phyloP scores from a whole-genome alignment of 768 basidiomycete species.

The Tylopilus subfusipes region DNA sequence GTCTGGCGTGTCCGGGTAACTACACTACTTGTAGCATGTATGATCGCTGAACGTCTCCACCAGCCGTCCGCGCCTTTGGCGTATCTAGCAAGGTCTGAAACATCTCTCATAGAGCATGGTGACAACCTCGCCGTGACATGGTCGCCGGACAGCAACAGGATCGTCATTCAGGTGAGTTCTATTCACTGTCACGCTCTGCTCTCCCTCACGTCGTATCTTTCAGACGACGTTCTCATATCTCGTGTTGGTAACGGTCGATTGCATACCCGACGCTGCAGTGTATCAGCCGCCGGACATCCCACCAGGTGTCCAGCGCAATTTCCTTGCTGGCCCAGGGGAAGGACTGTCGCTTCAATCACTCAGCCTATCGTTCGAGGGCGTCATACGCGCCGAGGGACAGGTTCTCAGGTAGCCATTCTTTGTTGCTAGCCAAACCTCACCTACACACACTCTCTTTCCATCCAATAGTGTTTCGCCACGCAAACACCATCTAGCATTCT shows the following conservation, averaged over 20 bases:
- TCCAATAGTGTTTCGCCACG: constrained; percentile 68
- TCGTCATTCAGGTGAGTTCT: constrained; percentile 71
- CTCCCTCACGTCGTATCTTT: not conserved
- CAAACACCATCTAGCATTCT: constrained; percentile 64
- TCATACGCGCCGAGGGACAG: constrained; percentile 72
- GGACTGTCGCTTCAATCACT: constrained; percentile 66
- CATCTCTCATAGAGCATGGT: constrained; percentile 81
- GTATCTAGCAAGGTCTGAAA: constrained; percentile 68
- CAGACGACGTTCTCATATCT: constrained; percentile 82
- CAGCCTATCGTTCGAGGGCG: constrained; percentile 72
- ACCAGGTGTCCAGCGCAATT: constrained; percentile 54
- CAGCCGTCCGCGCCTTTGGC: constrained; percentile 74
- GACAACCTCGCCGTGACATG: constrained; percentile 71
- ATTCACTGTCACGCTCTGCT: not conserved
- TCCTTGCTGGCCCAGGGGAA: constrained; percentile 80
- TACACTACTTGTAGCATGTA: constrained; percentile 11
- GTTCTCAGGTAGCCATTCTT: constrained; percentile 54
- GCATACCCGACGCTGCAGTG: constrained; percentile 49
- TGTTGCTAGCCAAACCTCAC: not conserved
- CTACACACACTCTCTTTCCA: not conserved
- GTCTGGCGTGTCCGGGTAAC: constrained; percentile 79
- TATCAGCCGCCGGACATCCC: constrained; percentile 53
- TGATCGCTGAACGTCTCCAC: not conserved
- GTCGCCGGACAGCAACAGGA: constrained; percentile 76
- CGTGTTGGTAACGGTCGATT: constrained; percentile 67